phyloP scores from a whole-genome alignment of 306 rosid genomes.

The Psophocarpus tetragonolobus region DNA sequence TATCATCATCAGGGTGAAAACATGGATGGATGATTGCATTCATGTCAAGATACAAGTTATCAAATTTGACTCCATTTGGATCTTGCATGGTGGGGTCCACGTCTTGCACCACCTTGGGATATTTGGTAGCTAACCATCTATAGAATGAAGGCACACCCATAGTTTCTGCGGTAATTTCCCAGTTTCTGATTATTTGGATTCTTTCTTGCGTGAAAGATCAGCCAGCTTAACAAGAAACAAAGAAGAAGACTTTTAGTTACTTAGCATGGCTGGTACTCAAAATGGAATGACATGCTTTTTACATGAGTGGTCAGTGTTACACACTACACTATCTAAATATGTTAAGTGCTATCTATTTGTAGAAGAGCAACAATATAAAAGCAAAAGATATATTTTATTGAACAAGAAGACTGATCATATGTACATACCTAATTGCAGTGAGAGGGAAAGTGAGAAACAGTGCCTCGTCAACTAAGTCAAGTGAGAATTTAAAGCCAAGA shows the following conservation, averaged over 20 bases:
- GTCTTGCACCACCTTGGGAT: slow-evolving; percentile 32
- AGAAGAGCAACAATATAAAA: background rate
- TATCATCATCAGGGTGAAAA: slow-evolving; percentile 46
- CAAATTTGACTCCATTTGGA: slow-evolving; percentile 39
- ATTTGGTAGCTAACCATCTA: slow-evolving; percentile 51
- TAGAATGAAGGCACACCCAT: slow-evolving; percentile 71
- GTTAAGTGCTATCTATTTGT: too few relatives aligned
- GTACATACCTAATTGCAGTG: background rate
- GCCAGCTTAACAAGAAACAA: background rate
- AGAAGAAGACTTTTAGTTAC: background rate
- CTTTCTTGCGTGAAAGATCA: too few relatives aligned
- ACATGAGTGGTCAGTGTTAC: background rate
- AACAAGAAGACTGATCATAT: background rate
- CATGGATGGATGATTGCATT: slow-evolving; percentile 61
- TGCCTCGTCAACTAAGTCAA: background rate
- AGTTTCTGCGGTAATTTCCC: background rate
- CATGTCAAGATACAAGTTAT: slow-evolving; percentile 66
- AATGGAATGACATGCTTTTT: background rate
- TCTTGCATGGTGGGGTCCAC: slow-evolving; percentile 24
- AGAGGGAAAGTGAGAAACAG: background rate
- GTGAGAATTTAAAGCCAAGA: background rate
- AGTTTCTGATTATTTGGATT: background rate
- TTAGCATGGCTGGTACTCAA: background rate
- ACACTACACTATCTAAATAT: background rate
- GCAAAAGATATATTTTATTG: background rate